Conservation (phyloP, 2,329 filamentous ascomycete genomes). For the Aureobasidium pullulans region DNA sequence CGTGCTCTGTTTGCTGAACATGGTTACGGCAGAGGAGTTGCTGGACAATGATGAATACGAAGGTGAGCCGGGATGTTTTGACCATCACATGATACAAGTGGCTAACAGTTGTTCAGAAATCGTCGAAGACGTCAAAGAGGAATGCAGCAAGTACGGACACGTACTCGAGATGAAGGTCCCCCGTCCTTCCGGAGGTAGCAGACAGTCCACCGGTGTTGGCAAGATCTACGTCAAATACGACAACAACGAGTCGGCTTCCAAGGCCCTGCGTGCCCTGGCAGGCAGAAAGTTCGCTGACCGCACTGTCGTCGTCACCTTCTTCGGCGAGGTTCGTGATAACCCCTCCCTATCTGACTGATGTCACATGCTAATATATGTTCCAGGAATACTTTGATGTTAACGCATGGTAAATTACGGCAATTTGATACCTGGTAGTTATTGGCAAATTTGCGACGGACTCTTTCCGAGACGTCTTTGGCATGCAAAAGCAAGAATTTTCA, state of each 20-base stretch:
- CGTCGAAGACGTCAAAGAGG: constrained; percentile 84
- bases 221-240: constrained; percentile 98
- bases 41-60: constrained; percentile 93
- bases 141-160: constrained; percentile 84
- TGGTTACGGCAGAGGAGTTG: constrained; percentile 94
- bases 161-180: constrained; percentile 90
- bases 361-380: background rate
- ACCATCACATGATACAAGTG: background rate
- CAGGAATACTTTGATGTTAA: constrained; percentile 91
- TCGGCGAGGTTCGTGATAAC: constrained; percentile 64
- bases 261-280: constrained; percentile 80
- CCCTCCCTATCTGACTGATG: background rate
- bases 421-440: constrained; percentile 10
- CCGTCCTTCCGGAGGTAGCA: constrained; percentile 71
- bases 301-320: constrained; percentile 94
- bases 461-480: constrained; percentile 1
- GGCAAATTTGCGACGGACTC: constrained; percentile 9
- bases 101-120: constrained; percentile 62
- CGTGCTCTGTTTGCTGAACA: constrained; percentile 90
- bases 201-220: constrained; percentile 81
- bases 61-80: constrained; percentile 47
- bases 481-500: constrained; percentile 7
- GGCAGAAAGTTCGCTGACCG: constrained; percentile 93
- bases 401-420: constrained; percentile 58
- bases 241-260: constrained; percentile 65